These are phyloP conservation scores for Microbotryomycetes sp. DNA, from an alignment of 1,284 basidiomycete species.

Conservation along the genomic window DNA sequence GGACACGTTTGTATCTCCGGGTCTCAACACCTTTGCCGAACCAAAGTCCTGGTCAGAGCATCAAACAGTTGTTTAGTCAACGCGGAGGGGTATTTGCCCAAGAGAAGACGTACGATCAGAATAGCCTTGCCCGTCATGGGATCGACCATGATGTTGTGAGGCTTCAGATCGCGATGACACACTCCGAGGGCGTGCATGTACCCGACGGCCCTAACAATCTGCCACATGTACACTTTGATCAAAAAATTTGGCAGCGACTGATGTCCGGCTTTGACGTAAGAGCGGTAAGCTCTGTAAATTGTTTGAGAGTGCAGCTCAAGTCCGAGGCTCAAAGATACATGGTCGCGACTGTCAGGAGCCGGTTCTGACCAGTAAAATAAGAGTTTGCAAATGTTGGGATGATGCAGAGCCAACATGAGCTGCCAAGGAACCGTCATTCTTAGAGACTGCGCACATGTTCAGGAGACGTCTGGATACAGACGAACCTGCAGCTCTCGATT, in stretches of 20 bases:
- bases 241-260: constrained; percentile 98
- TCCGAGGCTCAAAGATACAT: constrained; percentile 97
- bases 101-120: constrained; percentile 8
- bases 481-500: constrained; percentile 99
- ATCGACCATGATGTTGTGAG: constrained; percentile 90
- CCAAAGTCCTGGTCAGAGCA: constrained; percentile 90
- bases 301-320: constrained; percentile 87
- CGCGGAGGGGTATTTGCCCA: not conserved
- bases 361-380: constrained; percentile 95
- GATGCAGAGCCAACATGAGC: constrained; percentile 90
- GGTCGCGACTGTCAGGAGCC: constrained; percentile 66
- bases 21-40: constrained; percentile 88
- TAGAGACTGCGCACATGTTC: too few species aligned
- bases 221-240: constrained; percentile 77
- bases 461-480: too few species aligned
- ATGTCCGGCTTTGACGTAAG: constrained; percentile 57
- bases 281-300: constrained; percentile 92
- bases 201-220: constrained; percentile 78
- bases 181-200: constrained; percentile 85
- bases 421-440: too few species aligned
- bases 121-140: constrained; percentile 72
- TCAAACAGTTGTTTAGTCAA: not conserved
- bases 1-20: constrained; percentile 95
- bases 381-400: constrained; percentile 96
- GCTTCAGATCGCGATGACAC: constrained; percentile 94